Evolutionary conservation across 352 stramenopile genomes (phyloP).

Genomic region (Phytophthora lateralis): DNA sequence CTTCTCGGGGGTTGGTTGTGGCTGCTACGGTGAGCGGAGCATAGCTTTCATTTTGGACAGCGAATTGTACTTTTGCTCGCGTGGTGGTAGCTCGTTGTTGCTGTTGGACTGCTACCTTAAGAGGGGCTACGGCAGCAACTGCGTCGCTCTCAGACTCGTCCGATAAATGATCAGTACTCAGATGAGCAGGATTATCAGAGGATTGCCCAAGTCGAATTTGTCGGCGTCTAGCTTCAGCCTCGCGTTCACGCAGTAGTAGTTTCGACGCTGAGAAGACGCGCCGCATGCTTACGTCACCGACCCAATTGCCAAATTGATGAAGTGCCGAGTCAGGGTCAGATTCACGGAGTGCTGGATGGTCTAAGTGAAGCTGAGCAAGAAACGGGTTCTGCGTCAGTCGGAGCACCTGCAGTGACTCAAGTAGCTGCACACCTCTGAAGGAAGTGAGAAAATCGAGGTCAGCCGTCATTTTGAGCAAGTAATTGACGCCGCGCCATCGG

Average conservation of each 20-base stretch:
- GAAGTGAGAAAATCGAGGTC: slow-evolving; percentile 67
- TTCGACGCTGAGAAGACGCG: slow-evolving; percentile 61
- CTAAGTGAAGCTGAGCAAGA: slow-evolving; percentile 57
- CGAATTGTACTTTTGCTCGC: slow-evolving; percentile 2
- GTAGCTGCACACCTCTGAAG: slow-evolving; percentile 22
- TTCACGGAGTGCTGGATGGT: slow-evolving; percentile 58
- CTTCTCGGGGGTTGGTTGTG: slow-evolving; percentile 14
- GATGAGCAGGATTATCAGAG: background rate
- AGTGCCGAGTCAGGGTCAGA: slow-evolving; percentile 18
- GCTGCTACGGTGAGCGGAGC: background rate
- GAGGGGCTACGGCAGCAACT: slow-evolving; percentile 10
- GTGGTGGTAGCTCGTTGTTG: slow-evolving; percentile 3
- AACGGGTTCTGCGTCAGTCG: slow-evolving; percentile 72
- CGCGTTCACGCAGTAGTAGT: slow-evolving; percentile 50
- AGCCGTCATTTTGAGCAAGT: slow-evolving; percentile 77
- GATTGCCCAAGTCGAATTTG: slow-evolving; percentile 13
- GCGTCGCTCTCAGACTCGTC: slow-evolving; percentile 5
- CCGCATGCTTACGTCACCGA: slow-evolving; percentile 62
- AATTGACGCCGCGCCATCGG: slow-evolving; percentile 78
- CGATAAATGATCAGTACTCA: background rate
- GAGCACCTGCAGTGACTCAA: slow-evolving; percentile 53
- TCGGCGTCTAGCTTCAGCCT: slow-evolving; percentile 21
- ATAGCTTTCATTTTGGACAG: background rate
- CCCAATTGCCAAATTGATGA: slow-evolving; percentile 40
- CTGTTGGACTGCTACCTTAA: slow-evolving; percentile 1